These are phyloP conservation scores for Aspergillus bertholletiae DNA, from an alignment of 495 filamentous ascomycete genomes.

Conservation along the genomic window DNA sequence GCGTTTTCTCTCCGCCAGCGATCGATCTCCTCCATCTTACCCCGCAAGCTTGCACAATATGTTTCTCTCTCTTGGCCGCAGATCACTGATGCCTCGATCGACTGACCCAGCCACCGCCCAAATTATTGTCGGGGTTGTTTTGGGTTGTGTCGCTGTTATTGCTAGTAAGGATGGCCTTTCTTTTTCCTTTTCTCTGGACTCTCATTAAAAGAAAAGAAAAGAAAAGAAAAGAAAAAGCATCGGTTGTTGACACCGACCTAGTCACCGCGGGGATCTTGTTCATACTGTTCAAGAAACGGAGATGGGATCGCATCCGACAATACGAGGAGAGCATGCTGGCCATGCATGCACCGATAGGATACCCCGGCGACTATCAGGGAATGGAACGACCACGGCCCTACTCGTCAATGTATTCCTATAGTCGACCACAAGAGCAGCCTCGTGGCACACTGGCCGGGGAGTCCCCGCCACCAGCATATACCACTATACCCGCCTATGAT, in stretches of 20 bases:
- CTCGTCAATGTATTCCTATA: slow-evolving; percentile 4
- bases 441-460: neutral
- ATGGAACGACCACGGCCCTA: slow-evolving; percentile 6
- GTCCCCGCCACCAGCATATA: slow-evolving; percentile 19
- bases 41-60: neutral
- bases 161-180: slow-evolving; percentile 20
- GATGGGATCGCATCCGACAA: slow-evolving; percentile 19
- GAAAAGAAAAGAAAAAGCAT: too few relatives aligned
- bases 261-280: slow-evolving; percentile 22
- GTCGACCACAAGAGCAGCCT: slow-evolving; percentile 1
- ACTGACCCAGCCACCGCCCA: slow-evolving; percentile 4
- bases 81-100: neutral
- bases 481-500: slow-evolving; percentile 17
- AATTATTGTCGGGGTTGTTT: slow-evolving; percentile 28
- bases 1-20: neutral
- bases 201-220: neutral
- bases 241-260: neutral
- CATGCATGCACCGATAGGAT: slow-evolving; percentile 5
- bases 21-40: neutral
- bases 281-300: slow-evolving; percentile 24
- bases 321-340: slow-evolving; percentile 20
- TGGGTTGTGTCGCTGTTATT: slow-evolving; percentile 21
- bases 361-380: slow-evolving; percentile 3
- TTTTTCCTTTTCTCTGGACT: neutral
- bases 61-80: neutral